Conservation (phyloP, 768 basidiomycete species). For the Suillus subalutaceus region DNA sequence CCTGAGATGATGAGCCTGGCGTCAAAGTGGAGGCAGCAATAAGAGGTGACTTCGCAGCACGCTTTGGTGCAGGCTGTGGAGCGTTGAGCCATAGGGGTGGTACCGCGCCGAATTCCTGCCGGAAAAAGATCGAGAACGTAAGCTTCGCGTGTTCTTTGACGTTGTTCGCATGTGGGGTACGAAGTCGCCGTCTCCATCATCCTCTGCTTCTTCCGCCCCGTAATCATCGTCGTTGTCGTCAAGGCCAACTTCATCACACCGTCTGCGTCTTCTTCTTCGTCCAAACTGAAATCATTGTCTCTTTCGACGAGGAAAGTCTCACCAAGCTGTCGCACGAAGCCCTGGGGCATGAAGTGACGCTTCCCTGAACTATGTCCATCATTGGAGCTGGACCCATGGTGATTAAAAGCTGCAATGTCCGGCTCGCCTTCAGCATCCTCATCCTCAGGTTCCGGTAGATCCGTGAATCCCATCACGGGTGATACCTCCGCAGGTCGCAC, state of each 20-base stretch:
- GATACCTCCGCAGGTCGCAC: constrained; percentile 37
- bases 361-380: constrained; percentile 33
- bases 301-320: constrained; percentile 28
- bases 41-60: constrained; percentile 35
- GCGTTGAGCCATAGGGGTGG: constrained; percentile 32
- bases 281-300: constrained; percentile 9
- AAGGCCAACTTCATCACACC: constrained; percentile 25
- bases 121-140: constrained; percentile 38
- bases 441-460: constrained; percentile 32
- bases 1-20: constrained; percentile 26
- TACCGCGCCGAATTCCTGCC: constrained; percentile 37
- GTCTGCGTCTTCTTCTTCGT: constrained; percentile 31
- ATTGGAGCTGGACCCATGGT: constrained; percentile 21
- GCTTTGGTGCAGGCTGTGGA: constrained; percentile 34
- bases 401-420: constrained; percentile 31
- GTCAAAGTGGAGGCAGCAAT: constrained; percentile 33
- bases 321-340: constrained; percentile 21
- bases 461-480: constrained; percentile 33
- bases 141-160: constrained; percentile 41
- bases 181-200: constrained; percentile 38
- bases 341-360: constrained; percentile 12
- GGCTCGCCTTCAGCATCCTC: constrained; percentile 40
- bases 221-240: constrained; percentile 34
- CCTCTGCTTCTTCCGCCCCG: constrained; percentile 23
- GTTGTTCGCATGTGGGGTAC: constrained; percentile 32